A percentile compares a stretch with the other conserved stretches of the same genome.
phyloP scores from a whole-genome alignment of 306 rosid species.

The Quillaja saponaria region DNA sequence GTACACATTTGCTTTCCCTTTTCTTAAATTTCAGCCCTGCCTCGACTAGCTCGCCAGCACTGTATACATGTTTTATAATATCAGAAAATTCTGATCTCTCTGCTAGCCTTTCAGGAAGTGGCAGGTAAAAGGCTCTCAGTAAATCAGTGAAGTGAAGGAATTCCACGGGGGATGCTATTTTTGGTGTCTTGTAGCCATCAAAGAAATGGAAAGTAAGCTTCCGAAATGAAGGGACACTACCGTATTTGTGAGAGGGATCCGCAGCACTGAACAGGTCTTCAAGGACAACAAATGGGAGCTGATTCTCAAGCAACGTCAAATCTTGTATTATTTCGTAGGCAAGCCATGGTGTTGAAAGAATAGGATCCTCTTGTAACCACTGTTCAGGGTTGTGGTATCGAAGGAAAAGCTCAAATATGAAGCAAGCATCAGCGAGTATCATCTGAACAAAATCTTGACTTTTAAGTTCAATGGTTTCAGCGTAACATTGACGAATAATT shows the following conservation, averaged over 20 bases:
- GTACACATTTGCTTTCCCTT: slow-evolving; percentile 20
- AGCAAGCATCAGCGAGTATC: slow-evolving; percentile 31
- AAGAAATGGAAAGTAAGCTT: slow-evolving; percentile 31
- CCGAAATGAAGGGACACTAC: slow-evolving; percentile 11
- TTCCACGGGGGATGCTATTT: neutral
- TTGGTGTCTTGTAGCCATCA: neutral
- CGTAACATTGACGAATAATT: slow-evolving; percentile 17
- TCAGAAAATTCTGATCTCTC: neutral
- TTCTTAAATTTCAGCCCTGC: slow-evolving; percentile 37
- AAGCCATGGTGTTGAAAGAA: slow-evolving; percentile 38
- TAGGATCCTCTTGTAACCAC: slow-evolving; percentile 23
- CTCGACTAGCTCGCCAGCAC: slow-evolving; percentile 15
- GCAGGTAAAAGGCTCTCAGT: slow-evolving; percentile 28
- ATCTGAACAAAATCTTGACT: slow-evolving; percentile 22
- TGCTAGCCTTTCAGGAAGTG: slow-evolving; percentile 25
- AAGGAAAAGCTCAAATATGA: slow-evolving; percentile 35
- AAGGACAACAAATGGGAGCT: slow-evolving; percentile 48
- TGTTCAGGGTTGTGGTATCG: neutral
- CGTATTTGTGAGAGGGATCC: neutral
- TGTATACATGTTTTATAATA: slow-evolving; percentile 15
- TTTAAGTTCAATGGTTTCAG: slow-evolving; percentile 22
- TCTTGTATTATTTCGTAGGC: slow-evolving; percentile 37
- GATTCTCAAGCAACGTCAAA: slow-evolving; percentile 53
- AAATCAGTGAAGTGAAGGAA: slow-evolving; percentile 45
- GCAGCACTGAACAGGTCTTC: slow-evolving; percentile 21